Percentiles rank a stretch among this genome's conserved stretches.
Conservation (phyloP, 345 rosid species). For the Noccaea caerulescens region DNA sequence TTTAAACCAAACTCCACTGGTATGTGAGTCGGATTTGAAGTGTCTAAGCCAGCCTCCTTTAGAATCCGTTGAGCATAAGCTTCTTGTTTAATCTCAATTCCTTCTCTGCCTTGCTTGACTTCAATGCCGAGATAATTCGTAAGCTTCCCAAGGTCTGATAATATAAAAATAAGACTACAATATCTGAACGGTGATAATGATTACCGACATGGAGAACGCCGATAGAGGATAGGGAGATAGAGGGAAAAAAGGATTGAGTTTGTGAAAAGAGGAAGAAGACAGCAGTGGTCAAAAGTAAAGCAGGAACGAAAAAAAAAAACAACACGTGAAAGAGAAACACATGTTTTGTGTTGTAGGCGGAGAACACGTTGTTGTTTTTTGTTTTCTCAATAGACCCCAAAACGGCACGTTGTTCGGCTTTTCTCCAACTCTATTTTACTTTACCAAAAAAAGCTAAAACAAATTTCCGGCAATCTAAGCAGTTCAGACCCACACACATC, state of each 20-base stretch:
- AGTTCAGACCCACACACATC: slow-evolving; percentile 40
- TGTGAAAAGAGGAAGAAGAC: slow-evolving; percentile 43
- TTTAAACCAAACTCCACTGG: no score
- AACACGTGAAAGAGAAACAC: slow-evolving; percentile 37
- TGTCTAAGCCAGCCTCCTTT: no score
- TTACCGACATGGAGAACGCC: slow-evolving; percentile 31
- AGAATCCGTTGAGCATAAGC: no score
- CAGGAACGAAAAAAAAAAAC: neutral
- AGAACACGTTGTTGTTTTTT: slow-evolving; percentile 39
- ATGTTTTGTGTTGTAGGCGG: slow-evolving; percentile 39
- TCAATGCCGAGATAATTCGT: no score
- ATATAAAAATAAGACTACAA: neutral
- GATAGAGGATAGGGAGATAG: slow-evolving; percentile 30
- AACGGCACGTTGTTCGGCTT: slow-evolving; percentile 42
- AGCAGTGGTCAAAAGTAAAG: slow-evolving; percentile 37
- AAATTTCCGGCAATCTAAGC: slow-evolving; percentile 30
- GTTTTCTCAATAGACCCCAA: slow-evolving; percentile 26
- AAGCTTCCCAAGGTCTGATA: neutral
- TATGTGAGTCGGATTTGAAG: no score
- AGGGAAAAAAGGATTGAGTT: slow-evolving; percentile 27
- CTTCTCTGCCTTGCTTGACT: no score
- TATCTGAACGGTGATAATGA: slow-evolving; percentile 34
- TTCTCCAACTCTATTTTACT: slow-evolving; percentile 4
- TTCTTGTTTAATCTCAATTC: no score
- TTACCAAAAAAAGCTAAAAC: slow-evolving; percentile 16